Conservation (phyloP, 2,329 filamentous ascomycete species). For the Sphaerulina musiva region DNA sequence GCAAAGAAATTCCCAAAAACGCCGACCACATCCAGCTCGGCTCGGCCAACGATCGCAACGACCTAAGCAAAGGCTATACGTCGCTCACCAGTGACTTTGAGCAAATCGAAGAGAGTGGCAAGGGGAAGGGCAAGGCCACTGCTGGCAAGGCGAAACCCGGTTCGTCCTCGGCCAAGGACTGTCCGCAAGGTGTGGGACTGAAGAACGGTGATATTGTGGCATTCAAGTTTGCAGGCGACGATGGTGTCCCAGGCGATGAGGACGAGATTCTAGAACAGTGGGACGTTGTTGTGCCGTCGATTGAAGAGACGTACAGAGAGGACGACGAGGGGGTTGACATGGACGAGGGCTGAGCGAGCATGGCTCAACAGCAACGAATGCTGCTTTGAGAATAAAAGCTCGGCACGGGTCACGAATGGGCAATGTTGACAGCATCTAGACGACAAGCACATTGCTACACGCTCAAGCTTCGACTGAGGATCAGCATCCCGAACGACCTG, state of each 20-base stretch:
- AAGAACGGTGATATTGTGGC: slow-evolving; percentile 32
- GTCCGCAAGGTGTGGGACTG: slow-evolving; percentile 34
- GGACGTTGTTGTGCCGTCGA: slow-evolving; percentile 31
- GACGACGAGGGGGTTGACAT: slow-evolving; percentile 25
- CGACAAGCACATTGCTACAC: neutral
- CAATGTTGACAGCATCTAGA: neutral
- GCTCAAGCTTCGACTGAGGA: neutral
- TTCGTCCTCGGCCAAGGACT: slow-evolving; percentile 31
- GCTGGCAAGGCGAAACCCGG: slow-evolving; percentile 28
- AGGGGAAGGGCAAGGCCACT: slow-evolving; percentile 36
- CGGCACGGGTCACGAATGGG: neutral
- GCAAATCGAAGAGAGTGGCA: slow-evolving; percentile 26
- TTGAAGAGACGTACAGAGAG: slow-evolving; percentile 31
- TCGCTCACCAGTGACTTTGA: slow-evolving; percentile 28
- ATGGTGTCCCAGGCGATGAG: slow-evolving; percentile 16
- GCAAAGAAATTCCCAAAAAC: slow-evolving; percentile 36
- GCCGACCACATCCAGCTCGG: slow-evolving; percentile 39
- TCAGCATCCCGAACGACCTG: neutral
- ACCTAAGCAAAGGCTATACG: slow-evolving; percentile 38
- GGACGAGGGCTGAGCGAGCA: slow-evolving; percentile 19
- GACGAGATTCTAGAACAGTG: slow-evolving; percentile 24
- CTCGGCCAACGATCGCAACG: slow-evolving; percentile 36
- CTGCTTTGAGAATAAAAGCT: no score
- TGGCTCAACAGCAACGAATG: no score
- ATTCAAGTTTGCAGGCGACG: slow-evolving; percentile 30